Conservation (phyloP, 1,139 yeast genomes). For the Yamadazyma diddensiae region DNA sequence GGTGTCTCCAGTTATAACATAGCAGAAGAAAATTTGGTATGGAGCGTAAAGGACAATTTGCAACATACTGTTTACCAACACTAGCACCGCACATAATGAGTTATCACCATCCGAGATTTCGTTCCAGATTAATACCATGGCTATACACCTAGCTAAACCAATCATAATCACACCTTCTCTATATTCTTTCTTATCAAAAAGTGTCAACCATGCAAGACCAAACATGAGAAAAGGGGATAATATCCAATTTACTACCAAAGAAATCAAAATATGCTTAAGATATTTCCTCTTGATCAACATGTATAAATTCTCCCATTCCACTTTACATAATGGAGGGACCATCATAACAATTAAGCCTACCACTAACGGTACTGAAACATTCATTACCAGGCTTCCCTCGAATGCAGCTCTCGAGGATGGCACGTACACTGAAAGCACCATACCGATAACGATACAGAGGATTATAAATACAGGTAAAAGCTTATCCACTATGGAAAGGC, state of each 20-base stretch:
- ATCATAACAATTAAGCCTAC: constrained; percentile 57
- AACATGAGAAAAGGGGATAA: constrained; percentile 58
- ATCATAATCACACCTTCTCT: constrained; percentile 57
- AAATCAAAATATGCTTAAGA: constrained; percentile 27
- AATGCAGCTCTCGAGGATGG: constrained; percentile 29
- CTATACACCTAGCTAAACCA: constrained; percentile 61
- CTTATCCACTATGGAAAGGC: constrained; percentile 22
- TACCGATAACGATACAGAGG: constrained; percentile 27
- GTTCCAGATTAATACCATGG: constrained; percentile 66
- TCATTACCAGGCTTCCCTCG: constrained; percentile 22
- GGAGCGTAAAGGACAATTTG: constrained; percentile 59
- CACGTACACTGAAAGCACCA: constrained; percentile 30
- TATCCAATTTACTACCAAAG: constrained; percentile 53
- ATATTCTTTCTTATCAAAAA: constrained; percentile 48
- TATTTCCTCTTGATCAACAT: constrained; percentile 16
- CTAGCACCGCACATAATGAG: constrained; percentile 51
- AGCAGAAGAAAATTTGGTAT: constrained; percentile 45
- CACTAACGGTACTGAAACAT: constrained; percentile 46
- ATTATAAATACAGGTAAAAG: constrained; percentile 27
- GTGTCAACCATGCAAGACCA: constrained; percentile 53
- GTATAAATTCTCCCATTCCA: constrained; percentile 43
- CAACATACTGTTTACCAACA: constrained; percentile 48
- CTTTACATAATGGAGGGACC: constrained; percentile 56
- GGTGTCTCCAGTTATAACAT: constrained; percentile 28
- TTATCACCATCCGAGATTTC: constrained; percentile 53